Evolutionary conservation across 192 early-diverging fungal genomes (phyloP).

Genomic region (Phlyctochytrium planicorne): DNA sequence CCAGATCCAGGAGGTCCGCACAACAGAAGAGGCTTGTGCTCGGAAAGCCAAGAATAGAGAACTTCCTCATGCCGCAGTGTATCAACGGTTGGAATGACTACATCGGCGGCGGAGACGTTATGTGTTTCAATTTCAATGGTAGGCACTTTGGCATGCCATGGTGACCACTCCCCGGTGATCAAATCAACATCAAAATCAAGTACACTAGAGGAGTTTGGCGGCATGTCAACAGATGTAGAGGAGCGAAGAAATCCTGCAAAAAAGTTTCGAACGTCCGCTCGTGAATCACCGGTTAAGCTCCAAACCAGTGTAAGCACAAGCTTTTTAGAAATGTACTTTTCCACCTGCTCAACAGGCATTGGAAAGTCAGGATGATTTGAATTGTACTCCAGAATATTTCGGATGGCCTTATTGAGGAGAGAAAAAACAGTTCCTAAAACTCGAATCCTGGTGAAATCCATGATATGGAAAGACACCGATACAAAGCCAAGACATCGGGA

Average conservation of each 20-base stretch:
- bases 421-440: conserved; percentile 86
- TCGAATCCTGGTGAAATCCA: conserved; percentile 93
- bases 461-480: conserved; percentile 83
- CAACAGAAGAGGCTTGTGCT: conserved; percentile 90
- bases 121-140: conserved; percentile 89
- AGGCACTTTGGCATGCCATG: conserved; percentile 89
- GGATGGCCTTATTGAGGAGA: conserved; percentile 83
- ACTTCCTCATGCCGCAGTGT: conserved; percentile 97
- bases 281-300: conserved; percentile 93
- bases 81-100: conserved; percentile 97
- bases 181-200: conserved; percentile 91
- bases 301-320: conserved; percentile 82
- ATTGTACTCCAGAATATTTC: conserved; percentile 87
- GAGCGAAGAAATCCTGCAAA: conserved; percentile 83
- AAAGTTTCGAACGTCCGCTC: conserved; percentile 63
- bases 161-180: conserved; percentile 80
- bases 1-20: conserved; percentile 99
- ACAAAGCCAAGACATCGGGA: conserved; percentile 69
- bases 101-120: conserved; percentile 86
- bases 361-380: conserved; percentile 93
- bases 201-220: conserved; percentile 55
- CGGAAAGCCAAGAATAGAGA: conserved; percentile 91
- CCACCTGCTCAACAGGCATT: conserved; percentile 71
- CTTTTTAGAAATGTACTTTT: conserved; percentile 80
- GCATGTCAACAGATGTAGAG: conserved; percentile 74